Evolutionary conservation across 805 yeast species (phyloP), one percentile per base, ranked within the genome.

Genomic region (Monosporozyma solicola): DNA sequence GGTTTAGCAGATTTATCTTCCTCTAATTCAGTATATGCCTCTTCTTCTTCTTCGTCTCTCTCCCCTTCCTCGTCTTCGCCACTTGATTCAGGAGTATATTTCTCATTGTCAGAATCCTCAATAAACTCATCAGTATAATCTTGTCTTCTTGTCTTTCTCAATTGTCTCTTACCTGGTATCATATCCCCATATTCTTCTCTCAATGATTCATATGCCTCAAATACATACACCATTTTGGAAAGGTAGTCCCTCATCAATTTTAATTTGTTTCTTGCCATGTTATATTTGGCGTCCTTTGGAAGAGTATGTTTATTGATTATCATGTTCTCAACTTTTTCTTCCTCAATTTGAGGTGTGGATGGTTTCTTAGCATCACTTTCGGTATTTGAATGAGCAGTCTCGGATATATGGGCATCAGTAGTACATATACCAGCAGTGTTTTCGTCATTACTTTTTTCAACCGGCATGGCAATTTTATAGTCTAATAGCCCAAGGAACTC

Each of bases 201-300:
- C 61, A 89, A 73, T 55, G 75, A 73, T 68, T 83, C 87, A 66
- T 74, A 85, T 62, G 83, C 87, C n/a, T 69, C 58, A 58, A 87
- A 74, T 37, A 88, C 71, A 49, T 50, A 54, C 22, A 53, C 54
- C 31, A 60, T 39, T 22, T 56, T 55, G 2, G 49, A 31, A n/a
- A 63, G 37, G 47, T 58, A 60, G 16, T 60, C 63, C 20, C 53
- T 54, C 29, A 63, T 47, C 7, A 58, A 53, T 20, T 54, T 45
- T 44, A 61, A 25, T 46, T 54, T 57, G 6, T 55, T 55, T 50
- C 61, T 59, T 8, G 62, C 50, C 3, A 55, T 47, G 39, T 61
- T 60, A 35, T 55, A 59, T 33, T 54, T 57, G n/a, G 57, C 51
- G 48, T 57, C 64, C 48, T 55, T 61, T 33, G 64, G 64, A 15